Base-by-base conservation (phyloP, 257 asterid species). In the Przewalskia tangutica region DNA sequence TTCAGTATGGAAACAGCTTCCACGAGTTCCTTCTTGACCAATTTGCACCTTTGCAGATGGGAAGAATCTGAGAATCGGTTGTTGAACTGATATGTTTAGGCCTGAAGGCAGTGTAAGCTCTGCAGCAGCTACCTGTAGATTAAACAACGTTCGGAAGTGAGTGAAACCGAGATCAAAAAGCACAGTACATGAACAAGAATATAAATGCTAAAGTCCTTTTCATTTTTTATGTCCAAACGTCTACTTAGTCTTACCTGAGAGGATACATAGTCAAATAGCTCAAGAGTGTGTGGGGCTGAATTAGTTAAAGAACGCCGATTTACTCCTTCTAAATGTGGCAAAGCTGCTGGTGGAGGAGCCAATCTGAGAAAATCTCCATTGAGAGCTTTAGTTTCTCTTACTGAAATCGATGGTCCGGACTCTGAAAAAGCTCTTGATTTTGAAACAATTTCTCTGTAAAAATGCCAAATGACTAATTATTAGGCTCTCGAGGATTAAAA, bases 281-380 rank as follows among this genome's bases (percentile, higher is more conserved):
- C 87, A 0, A 67, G 79, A 59, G 50, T 58, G 1, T 79, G 84
- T 53, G 36, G 81, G 7, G 83, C 87, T 36, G 84, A 84, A 81
- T 67, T 54, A 55, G 79, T 77, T 27, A 62, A 62, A 36, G 83
- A 11, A 63, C 77, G 64, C 36, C 50, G 77, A 65, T 84, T 81
- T 67, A 83, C 81, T 38, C 60, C 56, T 70, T 46, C 58, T 42
- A 42, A 58, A n/a, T 20, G 12, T 40, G 56, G 66, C 6, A 60
- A 78, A 5, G 82, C 79, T 76, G 63, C 67, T 0, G 82, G 55
- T 1, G 98, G 97, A 88, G 98, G 99, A 71, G 94, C 97, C 86
- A 94, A 82, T 5, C 94, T 80, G 65, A 94, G 94, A 76, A 95
- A 92, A 76, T 91, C 92, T 82, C 93, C 93, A 58, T 84, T 86